Percentiles rank a stretch among this genome's conserved stretches.
phyloP scores from a whole-genome alignment of 768 basidiomycete genomes.

The Clathrus columnatus region DNA sequence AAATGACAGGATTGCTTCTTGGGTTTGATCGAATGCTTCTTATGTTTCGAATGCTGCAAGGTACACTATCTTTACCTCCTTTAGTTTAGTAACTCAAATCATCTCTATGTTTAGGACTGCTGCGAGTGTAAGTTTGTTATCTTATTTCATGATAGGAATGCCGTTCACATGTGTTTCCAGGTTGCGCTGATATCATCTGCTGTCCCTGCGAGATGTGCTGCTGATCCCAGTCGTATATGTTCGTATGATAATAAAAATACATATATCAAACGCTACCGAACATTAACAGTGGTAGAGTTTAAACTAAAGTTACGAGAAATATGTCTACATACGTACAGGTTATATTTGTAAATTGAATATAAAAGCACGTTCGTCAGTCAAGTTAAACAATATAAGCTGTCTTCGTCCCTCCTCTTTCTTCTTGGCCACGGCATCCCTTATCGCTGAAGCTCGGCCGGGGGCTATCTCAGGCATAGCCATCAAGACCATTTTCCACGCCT shows the following conservation, averaged over 20 bases:
- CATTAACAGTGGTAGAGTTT: too few relatives aligned
- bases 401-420: constrained; percentile 54
- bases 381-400: constrained; percentile 56
- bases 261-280: background rate
- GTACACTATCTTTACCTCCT: background rate
- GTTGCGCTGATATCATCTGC: constrained; percentile 10
- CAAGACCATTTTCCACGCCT: constrained; percentile 56
- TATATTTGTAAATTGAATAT: constrained; percentile 35
- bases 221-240: background rate
- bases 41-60: constrained; percentile 11
- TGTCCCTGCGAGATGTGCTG: constrained; percentile 12
- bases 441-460: constrained; percentile 53
- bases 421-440: constrained; percentile 58
- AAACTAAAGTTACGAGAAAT: too few relatives aligned
- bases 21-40: constrained; percentile 7
- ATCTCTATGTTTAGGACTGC: constrained; percentile 1
- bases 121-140: constrained; percentile 1
- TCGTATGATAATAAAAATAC: background rate
- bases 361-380: constrained; percentile 61
- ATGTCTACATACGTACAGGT: constrained; percentile 1
- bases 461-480: constrained; percentile 48
- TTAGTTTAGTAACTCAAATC: background rate
- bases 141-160: background rate
- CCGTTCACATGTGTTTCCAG: background rate
- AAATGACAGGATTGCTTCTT: constrained; percentile 6